Evolutionary conservation across 495 filamentous ascomycete species (phyloP).

Genomic region (Aspergillus asperescens): DNA sequence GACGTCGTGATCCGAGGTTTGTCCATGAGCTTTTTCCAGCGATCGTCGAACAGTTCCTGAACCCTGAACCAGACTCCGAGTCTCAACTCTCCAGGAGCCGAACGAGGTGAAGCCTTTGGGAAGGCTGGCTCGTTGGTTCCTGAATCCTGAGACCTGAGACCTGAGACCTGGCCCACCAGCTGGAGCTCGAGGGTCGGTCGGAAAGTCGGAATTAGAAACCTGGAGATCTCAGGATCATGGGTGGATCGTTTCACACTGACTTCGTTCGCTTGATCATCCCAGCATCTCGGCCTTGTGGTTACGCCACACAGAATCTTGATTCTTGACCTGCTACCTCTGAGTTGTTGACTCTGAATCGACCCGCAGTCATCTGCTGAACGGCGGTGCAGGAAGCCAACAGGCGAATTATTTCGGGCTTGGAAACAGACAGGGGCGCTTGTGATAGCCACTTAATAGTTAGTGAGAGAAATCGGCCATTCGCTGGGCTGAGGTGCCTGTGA

Average conservation of each 20-base stretch:
- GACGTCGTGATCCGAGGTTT: not conserved
- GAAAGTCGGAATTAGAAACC: not conserved
- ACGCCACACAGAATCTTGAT: not conserved
- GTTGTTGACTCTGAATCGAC: not conserved
- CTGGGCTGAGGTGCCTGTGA: not conserved
- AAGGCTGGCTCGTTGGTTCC: not conserved
- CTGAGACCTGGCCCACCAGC: constrained; percentile 12
- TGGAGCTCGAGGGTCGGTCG: not conserved
- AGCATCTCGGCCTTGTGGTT: constrained; percentile 4
- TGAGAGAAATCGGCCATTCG: not conserved
- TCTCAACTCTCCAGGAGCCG: not conserved
- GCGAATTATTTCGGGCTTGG: not conserved
- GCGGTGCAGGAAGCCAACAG: too few species aligned
- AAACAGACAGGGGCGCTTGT: not conserved
- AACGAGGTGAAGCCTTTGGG: not conserved
- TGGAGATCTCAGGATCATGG: not conserved
- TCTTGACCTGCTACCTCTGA: not conserved
- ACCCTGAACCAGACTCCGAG: not conserved
- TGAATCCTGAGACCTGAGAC: constrained; percentile 18
- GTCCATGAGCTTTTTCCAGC: constrained; percentile 4
- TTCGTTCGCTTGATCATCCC: not conserved
- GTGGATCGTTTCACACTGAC: not conserved
- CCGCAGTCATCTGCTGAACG: not conserved
- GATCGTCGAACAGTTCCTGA: constrained; percentile 8
- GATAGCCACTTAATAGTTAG: not conserved